Conservation (phyloP, 2,329 filamentous ascomycete species). For the Dothidotthia symphoricarpi region DNA sequence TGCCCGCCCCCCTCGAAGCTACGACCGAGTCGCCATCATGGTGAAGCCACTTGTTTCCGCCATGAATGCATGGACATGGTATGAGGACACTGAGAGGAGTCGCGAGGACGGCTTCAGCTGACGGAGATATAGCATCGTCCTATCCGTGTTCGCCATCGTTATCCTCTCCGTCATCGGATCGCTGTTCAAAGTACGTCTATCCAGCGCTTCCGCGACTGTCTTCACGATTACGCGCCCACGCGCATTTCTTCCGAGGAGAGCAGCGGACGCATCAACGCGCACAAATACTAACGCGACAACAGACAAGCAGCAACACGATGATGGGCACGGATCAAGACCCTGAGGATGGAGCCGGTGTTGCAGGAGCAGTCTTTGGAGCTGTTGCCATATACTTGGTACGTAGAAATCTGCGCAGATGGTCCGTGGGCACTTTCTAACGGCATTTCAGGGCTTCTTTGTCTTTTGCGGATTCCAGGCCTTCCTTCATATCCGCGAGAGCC, state of each 20-base stretch:
- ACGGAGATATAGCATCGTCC: slow-evolving; percentile 60
- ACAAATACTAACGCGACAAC: slow-evolving; percentile 21
- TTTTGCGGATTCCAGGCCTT: slow-evolving; percentile 90
- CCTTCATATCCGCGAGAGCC: slow-evolving; percentile 78
- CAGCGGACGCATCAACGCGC: no score
- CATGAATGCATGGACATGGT: slow-evolving; percentile 96
- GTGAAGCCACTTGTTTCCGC: slow-evolving; percentile 96
- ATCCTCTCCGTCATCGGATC: slow-evolving; percentile 65
- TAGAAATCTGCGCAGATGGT: slow-evolving; percentile 20
- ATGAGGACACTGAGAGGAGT: slow-evolving; percentile 37
- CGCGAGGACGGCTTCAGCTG: slow-evolving; percentile 10
- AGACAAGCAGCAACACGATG: slow-evolving; percentile 75
- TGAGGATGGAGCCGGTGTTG: slow-evolving; percentile 72
- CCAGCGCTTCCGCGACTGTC: not conserved
- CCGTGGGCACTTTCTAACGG: slow-evolving; percentile 3
- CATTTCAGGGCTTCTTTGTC: slow-evolving; percentile 69
- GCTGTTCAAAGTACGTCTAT: slow-evolving; percentile 65
- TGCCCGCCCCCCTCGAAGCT: slow-evolving; percentile 12
- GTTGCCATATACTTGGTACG: slow-evolving; percentile 86
- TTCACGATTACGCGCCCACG: not conserved
- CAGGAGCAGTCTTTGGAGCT: slow-evolving; percentile 80
- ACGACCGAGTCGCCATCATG: slow-evolving; percentile 58
- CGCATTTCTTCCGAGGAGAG: not conserved
- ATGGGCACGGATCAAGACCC: slow-evolving; percentile 71
- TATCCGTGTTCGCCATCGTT: slow-evolving; percentile 63